Evolutionary conservation across 768 basidiomycete species (phyloP).

Genomic region (Omphalotus guepiniiformis): DNA sequence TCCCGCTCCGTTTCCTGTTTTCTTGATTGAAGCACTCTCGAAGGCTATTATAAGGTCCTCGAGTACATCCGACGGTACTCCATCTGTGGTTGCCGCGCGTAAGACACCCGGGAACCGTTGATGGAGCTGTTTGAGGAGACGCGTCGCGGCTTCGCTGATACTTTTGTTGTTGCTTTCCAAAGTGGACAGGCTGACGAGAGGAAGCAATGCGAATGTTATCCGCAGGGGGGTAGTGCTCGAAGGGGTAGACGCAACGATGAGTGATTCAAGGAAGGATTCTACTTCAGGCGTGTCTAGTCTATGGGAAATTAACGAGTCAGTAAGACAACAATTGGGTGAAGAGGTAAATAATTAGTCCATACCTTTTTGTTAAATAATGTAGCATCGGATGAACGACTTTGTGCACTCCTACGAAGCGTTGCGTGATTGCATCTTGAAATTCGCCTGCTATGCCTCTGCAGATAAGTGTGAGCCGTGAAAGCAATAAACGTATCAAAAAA

Average conservation of each 20-base stretch:
- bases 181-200: neutral
- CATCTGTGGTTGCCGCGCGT: too few species aligned
- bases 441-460: constrained; percentile 25
- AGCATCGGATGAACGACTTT: constrained; percentile 55
- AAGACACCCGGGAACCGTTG: too few species aligned
- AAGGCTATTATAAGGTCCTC: too few species aligned
- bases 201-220: neutral
- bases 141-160: constrained; percentile 12
- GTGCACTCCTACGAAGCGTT: constrained; percentile 45
- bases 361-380: constrained; percentile 34
- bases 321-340: neutral
- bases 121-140: constrained; percentile 31
- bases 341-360: neutral
- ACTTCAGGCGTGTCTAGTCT: neutral
- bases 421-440: too few species aligned
- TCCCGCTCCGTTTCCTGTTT: too few species aligned
- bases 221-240: neutral
- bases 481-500: neutral
- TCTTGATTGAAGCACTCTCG: too few species aligned
- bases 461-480: too few species aligned
- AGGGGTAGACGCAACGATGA: neutral
- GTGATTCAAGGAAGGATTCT: neutral
- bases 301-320: constrained; percentile 26
- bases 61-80: too few species aligned
- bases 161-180: constrained; percentile 13